These are phyloP conservation scores for Phytophthora pinifolia DNA, from an alignment of 352 stramenopile species.

Conservation along the genomic window DNA sequence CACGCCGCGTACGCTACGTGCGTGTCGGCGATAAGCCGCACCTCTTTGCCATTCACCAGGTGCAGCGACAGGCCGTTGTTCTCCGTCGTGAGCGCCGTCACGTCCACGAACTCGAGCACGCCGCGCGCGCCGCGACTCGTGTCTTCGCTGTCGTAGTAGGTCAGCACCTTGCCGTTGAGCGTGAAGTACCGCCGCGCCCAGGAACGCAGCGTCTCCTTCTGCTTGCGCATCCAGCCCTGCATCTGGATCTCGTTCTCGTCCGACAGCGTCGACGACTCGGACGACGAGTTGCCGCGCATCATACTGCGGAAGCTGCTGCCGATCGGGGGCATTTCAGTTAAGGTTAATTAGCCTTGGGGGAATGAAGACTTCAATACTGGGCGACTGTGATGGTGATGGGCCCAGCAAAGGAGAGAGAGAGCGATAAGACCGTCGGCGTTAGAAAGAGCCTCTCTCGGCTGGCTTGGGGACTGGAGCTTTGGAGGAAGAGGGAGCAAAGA, in stretches of 20 bases:
- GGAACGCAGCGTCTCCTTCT: constrained; percentile 76
- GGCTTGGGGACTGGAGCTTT: too few species aligned
- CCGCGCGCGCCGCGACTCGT: constrained; percentile 56
- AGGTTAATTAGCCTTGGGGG: neutral
- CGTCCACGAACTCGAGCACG: constrained; percentile 69
- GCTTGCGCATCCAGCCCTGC: constrained; percentile 84
- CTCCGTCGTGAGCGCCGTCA: constrained; percentile 69
- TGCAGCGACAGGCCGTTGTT: constrained; percentile 79
- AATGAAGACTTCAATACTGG: neutral
- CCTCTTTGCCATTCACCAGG: constrained; percentile 63
- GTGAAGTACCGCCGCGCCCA: constrained; percentile 76
- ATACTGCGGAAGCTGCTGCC: constrained; percentile 61
- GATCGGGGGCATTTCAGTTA: constrained; percentile 43
- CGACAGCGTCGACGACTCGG: constrained; percentile 48
- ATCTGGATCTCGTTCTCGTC: constrained; percentile 79
- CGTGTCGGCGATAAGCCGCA: constrained; percentile 75
- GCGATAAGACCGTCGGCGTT: too few species aligned
- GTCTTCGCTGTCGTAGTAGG: constrained; percentile 84
- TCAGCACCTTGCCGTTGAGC: constrained; percentile 66
- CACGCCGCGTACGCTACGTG: constrained; percentile 78
- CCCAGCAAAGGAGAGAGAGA: too few species aligned
- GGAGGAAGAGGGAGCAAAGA: too few species aligned
- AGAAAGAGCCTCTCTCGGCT: too few species aligned
- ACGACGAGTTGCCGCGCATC: constrained; percentile 64
- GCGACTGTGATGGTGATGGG: constrained; percentile 6